phyloP scores from a whole-genome alignment of 345 rosid species.

The Murraya paniculata region DNA sequence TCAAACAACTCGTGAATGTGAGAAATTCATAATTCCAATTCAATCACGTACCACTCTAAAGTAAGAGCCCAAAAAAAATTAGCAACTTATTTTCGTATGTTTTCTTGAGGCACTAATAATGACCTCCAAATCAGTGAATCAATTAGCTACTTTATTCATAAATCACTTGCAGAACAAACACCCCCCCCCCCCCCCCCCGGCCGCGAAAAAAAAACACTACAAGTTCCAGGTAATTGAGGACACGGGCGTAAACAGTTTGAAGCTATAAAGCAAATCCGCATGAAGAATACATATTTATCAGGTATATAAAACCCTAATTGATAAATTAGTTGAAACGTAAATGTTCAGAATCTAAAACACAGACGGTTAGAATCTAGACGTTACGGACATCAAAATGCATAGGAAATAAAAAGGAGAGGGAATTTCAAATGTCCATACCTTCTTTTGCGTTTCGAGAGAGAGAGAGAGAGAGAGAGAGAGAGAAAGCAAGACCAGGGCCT shows the following conservation, averaged over 20 bases:
- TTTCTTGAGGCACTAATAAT: not conserved
- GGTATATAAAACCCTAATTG: not conserved
- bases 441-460: not conserved
- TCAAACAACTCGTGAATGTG: not conserved
- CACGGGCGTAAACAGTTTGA: not conserved
- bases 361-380: not conserved
- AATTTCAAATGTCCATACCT: constrained; percentile 2
- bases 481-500: not conserved
- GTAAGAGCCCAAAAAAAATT: not conserved
- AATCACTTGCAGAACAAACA: not conserved
- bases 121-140: not conserved
- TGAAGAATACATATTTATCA: too few species aligned
- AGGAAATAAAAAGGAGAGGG: not conserved
- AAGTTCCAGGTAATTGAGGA: not conserved
- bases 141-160: not conserved
- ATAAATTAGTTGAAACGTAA: not conserved
- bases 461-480: not conserved
- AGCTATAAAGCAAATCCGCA: not conserved
- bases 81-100: not conserved
- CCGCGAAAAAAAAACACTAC: not conserved
- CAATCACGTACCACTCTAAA: not conserved
- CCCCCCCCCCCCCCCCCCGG: too few species aligned
- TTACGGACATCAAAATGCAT: not conserved
- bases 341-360: not conserved
- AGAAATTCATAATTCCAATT: not conserved